These are phyloP conservation scores for Aspergillus cavernicola DNA, from an alignment of 495 filamentous ascomycete genomes.

Conservation along the genomic window DNA sequence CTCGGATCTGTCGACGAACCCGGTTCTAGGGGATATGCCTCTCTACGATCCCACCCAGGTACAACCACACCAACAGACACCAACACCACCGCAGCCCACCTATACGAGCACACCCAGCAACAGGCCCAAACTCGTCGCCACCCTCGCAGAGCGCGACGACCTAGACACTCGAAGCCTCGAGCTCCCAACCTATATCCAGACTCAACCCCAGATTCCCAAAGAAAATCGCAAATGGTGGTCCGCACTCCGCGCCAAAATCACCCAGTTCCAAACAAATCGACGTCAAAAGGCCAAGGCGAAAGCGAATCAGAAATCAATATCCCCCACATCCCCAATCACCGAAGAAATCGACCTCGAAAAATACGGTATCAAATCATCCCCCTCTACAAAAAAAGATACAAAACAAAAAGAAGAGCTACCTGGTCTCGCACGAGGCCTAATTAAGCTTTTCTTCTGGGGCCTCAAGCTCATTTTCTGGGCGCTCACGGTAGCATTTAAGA, in stretches of 20 bases:
- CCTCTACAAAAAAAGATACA: conserved; percentile 18
- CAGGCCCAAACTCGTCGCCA: conserved; percentile 29
- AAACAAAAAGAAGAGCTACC: conserved; percentile 37
- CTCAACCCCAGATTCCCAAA: background rate
- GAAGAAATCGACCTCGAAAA: conserved; percentile 48
- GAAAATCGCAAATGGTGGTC: background rate
- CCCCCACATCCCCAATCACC: background rate
- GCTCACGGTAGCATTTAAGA: conserved; percentile 34
- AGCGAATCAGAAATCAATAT: conserved; percentile 14
- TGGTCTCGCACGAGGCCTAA: conserved; percentile 27
- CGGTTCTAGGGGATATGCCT: conserved; percentile 34
- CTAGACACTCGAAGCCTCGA: background rate
- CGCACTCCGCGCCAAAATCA: conserved; percentile 13
- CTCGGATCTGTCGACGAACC: conserved; percentile 49
- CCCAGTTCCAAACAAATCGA: background rate
- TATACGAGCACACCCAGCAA: background rate
- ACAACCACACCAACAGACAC: background rate
- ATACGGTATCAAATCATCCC: conserved; percentile 24
- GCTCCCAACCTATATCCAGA: background rate
- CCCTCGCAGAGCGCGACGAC: conserved; percentile 42
- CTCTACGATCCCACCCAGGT: conserved; percentile 16
- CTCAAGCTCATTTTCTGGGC: conserved; percentile 35
- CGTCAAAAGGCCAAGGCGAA: conserved; percentile 18
- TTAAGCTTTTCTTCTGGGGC: conserved; percentile 37
- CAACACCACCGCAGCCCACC: conserved; percentile 2